Evolutionary conservation across 352 stramenopile genomes (phyloP).

Genomic region (Globisporangium paroecandrum): DNA sequence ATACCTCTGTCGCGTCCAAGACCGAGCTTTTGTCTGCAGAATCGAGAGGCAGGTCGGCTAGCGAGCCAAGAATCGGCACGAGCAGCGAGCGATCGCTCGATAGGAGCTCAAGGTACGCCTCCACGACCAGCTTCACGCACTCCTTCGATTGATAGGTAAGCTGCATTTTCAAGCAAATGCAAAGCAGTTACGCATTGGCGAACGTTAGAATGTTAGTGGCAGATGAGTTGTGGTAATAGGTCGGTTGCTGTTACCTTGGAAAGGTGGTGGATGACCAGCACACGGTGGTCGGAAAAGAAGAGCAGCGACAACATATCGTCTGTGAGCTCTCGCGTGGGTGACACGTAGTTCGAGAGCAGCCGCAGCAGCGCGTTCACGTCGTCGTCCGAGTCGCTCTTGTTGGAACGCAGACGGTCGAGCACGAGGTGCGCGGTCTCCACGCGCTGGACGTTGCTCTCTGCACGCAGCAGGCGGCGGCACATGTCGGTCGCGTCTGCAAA

Average conservation of each 20-base stretch:
- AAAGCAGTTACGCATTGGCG: not conserved
- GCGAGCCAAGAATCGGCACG: conserved; percentile 71
- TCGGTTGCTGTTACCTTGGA: conserved; percentile 39
- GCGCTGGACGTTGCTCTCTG: conserved; percentile 35
- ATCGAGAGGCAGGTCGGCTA: conserved; percentile 71
- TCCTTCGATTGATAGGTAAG: conserved; percentile 80
- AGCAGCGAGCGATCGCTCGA: conserved; percentile 71
- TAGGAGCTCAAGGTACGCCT: conserved; percentile 73
- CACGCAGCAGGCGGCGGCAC: conserved; percentile 53
- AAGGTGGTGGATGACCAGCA: conserved; percentile 78
- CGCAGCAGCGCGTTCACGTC: conserved; percentile 71
- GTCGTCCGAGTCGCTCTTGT: conserved; percentile 48
- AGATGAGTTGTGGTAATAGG: not conserved
- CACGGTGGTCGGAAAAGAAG: conserved; percentile 67
- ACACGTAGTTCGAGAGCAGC: conserved; percentile 68
- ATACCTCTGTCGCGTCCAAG: conserved; percentile 61
- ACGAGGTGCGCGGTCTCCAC: conserved; percentile 50
- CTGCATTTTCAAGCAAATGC: conserved; percentile 18
- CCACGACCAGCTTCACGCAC: conserved; percentile 71
- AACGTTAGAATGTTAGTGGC: not conserved
- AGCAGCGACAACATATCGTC: conserved; percentile 70
- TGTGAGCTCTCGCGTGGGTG: conserved; percentile 68
- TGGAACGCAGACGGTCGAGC: conserved; percentile 63
- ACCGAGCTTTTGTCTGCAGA: conserved; percentile 59
- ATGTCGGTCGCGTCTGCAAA: conserved; percentile 40